Percentiles rank a stretch among this genome's conserved stretches.
phyloP scores from a whole-genome alignment of 768 basidiomycete genomes.

The Termitomyces eurrhizus region DNA sequence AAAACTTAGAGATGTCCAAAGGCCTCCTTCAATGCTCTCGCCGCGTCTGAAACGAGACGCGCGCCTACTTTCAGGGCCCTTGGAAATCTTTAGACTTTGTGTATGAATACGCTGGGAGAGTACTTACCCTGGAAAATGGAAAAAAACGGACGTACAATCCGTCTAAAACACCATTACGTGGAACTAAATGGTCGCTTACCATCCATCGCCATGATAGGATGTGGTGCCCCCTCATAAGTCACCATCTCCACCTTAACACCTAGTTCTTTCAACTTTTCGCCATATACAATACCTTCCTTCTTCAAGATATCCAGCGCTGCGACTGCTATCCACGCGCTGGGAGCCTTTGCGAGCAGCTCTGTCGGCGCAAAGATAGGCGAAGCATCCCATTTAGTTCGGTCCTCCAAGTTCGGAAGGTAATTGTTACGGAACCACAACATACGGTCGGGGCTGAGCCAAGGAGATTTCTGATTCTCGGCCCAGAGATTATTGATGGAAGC shows the following conservation, averaged over 20 bases:
- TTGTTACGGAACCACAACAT: constrained; percentile 75
- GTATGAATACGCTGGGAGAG: neutral
- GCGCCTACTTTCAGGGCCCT: constrained; percentile 11
- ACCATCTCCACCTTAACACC: constrained; percentile 53
- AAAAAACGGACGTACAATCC: neutral
- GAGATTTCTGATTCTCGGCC: constrained; percentile 52
- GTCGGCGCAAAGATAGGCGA: constrained; percentile 70
- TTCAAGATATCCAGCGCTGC: constrained; percentile 63
- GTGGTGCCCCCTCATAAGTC: constrained; percentile 62
- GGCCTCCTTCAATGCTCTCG: neutral
- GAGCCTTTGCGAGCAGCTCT: constrained; percentile 44
- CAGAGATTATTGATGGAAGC: constrained; percentile 47
- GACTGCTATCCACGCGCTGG: constrained; percentile 60
- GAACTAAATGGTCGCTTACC: constrained; percentile 34
- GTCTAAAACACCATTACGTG: neutral
- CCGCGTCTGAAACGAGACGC: constrained; percentile 13
- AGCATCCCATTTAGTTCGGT: constrained; percentile 62
- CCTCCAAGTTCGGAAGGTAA: constrained; percentile 61
- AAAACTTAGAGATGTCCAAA: neutral
- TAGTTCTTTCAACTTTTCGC: constrained; percentile 45
- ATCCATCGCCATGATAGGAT: constrained; percentile 75
- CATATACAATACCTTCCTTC: constrained; percentile 65
- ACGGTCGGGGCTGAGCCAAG: constrained; percentile 55
- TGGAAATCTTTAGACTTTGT: neutral
- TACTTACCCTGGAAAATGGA: constrained; percentile 5